Evolutionary conservation across 768 basidiomycete genomes (phyloP).

Genomic region (Suillus brevipes): DNA sequence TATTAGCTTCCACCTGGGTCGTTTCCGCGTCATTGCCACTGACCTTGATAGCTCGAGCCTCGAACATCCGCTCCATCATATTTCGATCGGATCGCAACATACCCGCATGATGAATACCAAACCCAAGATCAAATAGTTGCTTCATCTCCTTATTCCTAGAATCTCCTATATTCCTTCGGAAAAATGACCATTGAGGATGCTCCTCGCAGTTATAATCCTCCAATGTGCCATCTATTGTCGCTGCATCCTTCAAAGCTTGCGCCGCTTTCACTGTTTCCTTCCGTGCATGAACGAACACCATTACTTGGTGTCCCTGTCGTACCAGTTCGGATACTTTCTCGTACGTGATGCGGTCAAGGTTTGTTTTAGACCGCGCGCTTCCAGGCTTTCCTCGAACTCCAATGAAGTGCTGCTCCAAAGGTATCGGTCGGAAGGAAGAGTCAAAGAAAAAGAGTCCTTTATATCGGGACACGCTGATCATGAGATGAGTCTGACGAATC

Average conservation of each 20-base stretch:
- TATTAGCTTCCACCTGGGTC: not conserved
- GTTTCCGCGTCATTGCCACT: constrained; percentile 3
- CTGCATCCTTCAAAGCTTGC: constrained; percentile 73
- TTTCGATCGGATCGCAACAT: constrained; percentile 95
- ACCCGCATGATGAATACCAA: constrained; percentile 98
- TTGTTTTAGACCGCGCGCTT: constrained; percentile 69
- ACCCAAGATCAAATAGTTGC: constrained; percentile 85
- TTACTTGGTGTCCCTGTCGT: constrained; percentile 92
- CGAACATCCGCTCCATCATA: constrained; percentile 94
- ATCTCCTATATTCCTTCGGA: constrained; percentile 73
- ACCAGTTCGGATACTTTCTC: constrained; percentile 90
- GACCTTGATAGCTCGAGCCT: constrained; percentile 89
- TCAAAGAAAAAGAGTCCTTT: constrained; percentile 97
- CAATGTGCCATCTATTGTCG: constrained; percentile 63
- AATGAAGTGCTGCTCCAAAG: constrained; percentile 95
- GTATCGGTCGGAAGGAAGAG: constrained; percentile 94
- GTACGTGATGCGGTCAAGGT: constrained; percentile 85
- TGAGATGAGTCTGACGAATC: constrained; percentile 6
- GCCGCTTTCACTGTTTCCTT: constrained; percentile 98
- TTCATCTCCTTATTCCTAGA: constrained; percentile 97
- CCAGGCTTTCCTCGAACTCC: constrained; percentile 89
- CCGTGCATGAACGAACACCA: constrained; percentile 98
- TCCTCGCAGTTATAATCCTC: constrained; percentile 83
- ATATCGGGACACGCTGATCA: constrained; percentile 73
- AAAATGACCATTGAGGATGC: constrained; percentile 75